Base-by-base conservation (phyloP, 306 rosid species). In the Dryas alaskensis region DNA sequence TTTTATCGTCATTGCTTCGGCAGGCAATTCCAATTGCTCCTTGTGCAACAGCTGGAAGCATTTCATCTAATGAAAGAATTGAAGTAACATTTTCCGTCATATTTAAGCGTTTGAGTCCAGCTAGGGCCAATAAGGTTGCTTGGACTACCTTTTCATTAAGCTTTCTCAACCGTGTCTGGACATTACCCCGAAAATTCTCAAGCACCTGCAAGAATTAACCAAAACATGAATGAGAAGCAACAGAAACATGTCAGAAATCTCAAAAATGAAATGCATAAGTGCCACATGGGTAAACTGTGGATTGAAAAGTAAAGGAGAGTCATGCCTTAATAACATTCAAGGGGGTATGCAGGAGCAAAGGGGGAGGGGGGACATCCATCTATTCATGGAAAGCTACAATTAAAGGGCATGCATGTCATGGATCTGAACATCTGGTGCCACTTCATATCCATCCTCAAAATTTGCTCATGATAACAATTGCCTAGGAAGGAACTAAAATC, bases 111-210 rank as follows among this genome's bases (percentile, higher is more conserved):
- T 84, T 89, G 46, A 94, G 92, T 69, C 99, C 97, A 76, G 99
- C 99, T 72, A 94, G 78, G 8, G 97, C 99, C 87, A 94, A 81
- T 52, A 94, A 72, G n/a, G 99, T 94, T 67, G 99, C 99, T 78
- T 92, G 87, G 81, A 94, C 99, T 59, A 89, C 95, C 54, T 93
- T 97, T 66, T 92, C 96, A 46, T 69, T 84, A 67, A 94, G 90
- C 73, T 94, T 94, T 84, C 67, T 92, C 81, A 94, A 71, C 52
- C 99, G 84, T 52, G 97, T 86, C 78, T 94, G 97, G 74, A 94
- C 99, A 76, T 94, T 94, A 19, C 99, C 99, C n/a, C 99, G 89
- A 72, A 92, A 94, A 75, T 94, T 94, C 52, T 94, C 97, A 72
- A 73, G 88, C 76, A 92, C 99, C 99, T 94, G 81, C 54, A 76